These are phyloP conservation scores for Mycocentrospora acerina DNA, from an alignment of 2,329 filamentous ascomycete genomes.

Conservation along the genomic window DNA sequence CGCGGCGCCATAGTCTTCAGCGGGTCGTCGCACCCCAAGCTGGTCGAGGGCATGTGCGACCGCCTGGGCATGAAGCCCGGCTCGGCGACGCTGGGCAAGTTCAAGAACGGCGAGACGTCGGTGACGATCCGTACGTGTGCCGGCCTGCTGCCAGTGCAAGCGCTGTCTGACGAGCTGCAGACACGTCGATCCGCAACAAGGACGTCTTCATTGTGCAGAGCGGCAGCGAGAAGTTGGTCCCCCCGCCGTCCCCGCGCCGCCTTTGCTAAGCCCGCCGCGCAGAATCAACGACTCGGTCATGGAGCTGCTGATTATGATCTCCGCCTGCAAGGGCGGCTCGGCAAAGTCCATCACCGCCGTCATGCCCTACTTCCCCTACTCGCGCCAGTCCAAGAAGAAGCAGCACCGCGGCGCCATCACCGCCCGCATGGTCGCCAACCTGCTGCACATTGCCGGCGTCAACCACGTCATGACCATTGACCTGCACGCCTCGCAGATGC, in stretches of 20 bases:
- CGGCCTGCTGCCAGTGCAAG: slow-evolving; percentile 5
- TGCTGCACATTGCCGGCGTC: slow-evolving; percentile 89
- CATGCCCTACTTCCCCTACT: slow-evolving; percentile 97
- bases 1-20: slow-evolving; percentile 68
- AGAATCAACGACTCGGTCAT: slow-evolving; percentile 97
- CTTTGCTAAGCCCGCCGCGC: slow-evolving; percentile 15
- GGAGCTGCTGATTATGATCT: slow-evolving; percentile 99
- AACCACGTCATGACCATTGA: slow-evolving; percentile 98
- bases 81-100: slow-evolving; percentile 64
- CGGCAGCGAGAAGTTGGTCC: slow-evolving; percentile 71
- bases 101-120: slow-evolving; percentile 70
- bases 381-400: slow-evolving; percentile 98
- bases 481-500: slow-evolving; percentile 91
- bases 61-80: slow-evolving; percentile 62
- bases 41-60: slow-evolving; percentile 67
- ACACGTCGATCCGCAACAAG: slow-evolving; percentile 82
- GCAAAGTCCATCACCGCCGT: slow-evolving; percentile 94
- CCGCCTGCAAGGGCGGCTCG: slow-evolving; percentile 95
- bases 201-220: slow-evolving; percentile 99
- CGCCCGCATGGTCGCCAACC: slow-evolving; percentile 93
- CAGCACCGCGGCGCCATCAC: slow-evolving; percentile 95
- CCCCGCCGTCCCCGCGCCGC: too few species aligned
- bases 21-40: slow-evolving; percentile 64
- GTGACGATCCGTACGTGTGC: slow-evolving; percentile 61
- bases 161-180: slow-evolving; percentile 36